Evolutionary conservation across 1,284 basidiomycete species (phyloP).

Genomic region (Heterobasidion occidentale): DNA sequence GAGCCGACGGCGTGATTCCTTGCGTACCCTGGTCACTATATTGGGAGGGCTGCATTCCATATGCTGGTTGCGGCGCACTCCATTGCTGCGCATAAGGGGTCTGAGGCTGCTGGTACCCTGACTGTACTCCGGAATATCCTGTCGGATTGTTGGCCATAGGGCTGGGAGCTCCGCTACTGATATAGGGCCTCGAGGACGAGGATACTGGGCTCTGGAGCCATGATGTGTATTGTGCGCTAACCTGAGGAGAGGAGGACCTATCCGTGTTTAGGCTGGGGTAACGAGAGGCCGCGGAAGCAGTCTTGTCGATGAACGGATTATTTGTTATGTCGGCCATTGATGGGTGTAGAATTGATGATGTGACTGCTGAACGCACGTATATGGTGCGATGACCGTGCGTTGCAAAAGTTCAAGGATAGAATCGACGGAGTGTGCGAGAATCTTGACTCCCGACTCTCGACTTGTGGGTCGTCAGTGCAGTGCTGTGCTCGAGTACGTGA

Average conservation of each 20-base stretch:
- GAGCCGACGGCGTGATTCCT: constrained; percentile 23
- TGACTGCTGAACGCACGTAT: too few species aligned
- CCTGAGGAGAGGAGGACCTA: constrained; percentile 9
- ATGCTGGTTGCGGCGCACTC: constrained; percentile 17
- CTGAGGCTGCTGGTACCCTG: constrained; percentile 14
- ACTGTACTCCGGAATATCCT: constrained; percentile 11
- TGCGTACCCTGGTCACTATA: background rate
- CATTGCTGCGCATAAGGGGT: constrained; percentile 12
- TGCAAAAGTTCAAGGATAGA: too few species aligned
- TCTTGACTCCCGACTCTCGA: too few species aligned
- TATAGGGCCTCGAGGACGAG: background rate
- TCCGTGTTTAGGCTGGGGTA: constrained; percentile 23
- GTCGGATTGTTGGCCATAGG: constrained; percentile 2
- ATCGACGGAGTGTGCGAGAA: too few species aligned
- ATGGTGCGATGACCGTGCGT: too few species aligned
- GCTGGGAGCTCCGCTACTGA: background rate
- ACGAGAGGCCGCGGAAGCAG: constrained; percentile 23
- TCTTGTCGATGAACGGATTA: constrained; percentile 30
- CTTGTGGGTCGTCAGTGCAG: too few species aligned
- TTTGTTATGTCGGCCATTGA: constrained; percentile 25
- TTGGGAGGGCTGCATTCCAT: constrained; percentile 8
- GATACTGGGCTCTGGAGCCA: constrained; percentile 3
- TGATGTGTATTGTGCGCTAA: constrained; percentile 17
- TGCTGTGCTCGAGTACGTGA: too few species aligned
- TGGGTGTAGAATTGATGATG: background rate